A percentile compares a stretch with the other conserved stretches of the same genome.
phyloP scores from a whole-genome alignment of 2,329 filamentous ascomycete species.

The Domatiomyces catenatus region DNA sequence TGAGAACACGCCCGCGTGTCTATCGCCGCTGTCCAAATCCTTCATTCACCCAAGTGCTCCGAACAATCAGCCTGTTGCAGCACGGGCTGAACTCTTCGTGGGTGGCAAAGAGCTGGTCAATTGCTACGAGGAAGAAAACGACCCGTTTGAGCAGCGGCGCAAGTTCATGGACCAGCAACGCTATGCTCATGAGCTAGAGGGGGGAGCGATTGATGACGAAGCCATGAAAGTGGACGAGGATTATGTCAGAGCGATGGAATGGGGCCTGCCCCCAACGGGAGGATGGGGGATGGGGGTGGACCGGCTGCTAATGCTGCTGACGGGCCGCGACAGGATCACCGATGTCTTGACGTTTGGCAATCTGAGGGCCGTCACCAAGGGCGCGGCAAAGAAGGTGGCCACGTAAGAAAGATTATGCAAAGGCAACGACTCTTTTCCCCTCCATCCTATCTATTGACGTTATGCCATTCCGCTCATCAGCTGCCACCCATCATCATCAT shows the following conservation, averaged over 20 bases:
- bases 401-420: no score
- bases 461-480: no score
- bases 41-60: constrained; percentile 46
- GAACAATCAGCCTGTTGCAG: constrained; percentile 58
- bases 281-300: constrained; percentile 95
- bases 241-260: constrained; percentile 72
- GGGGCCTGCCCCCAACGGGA: constrained; percentile 84
- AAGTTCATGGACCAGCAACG: constrained; percentile 56
- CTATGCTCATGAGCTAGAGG: constrained; percentile 22
- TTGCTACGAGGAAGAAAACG: constrained; percentile 97
- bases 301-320: constrained; percentile 78
- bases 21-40: constrained; percentile 83
- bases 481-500: no score
- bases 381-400: constrained; percentile 7
- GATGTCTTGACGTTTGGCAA: constrained; percentile 85
- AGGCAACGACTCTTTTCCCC: no score
- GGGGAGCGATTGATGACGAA: constrained; percentile 33
- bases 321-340: constrained; percentile 60
- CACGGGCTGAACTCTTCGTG: constrained; percentile 74
- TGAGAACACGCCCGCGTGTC: constrained; percentile 72
- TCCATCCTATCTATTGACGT: no score
- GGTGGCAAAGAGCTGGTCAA: constrained; percentile 72
- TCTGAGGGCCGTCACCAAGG: constrained; percentile 39
- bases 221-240: constrained; percentile 52
- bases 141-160: constrained; percentile 65